Evolutionary conservation across 257 asterid species (phyloP).

Genomic region (Leonotis leonurus): DNA sequence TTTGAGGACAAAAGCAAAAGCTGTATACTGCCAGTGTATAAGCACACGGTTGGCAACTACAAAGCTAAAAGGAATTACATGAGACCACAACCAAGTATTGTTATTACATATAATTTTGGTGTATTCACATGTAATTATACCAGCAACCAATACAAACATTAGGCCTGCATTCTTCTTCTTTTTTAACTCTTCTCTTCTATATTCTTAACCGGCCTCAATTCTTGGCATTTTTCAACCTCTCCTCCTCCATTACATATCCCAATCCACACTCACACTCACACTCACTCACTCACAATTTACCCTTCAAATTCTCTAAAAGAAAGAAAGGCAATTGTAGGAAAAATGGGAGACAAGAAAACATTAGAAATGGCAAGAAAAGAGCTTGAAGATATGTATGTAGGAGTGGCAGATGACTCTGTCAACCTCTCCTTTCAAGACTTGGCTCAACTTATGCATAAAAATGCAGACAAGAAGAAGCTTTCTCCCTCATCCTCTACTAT

Average conservation of each 20-base stretch:
- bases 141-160: neutral
- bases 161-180: constrained; percentile 1
- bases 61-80: neutral
- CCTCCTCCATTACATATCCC: constrained; percentile 4
- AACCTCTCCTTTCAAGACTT: constrained; percentile 77
- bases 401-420: constrained; percentile 76
- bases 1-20: neutral
- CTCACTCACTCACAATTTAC: too few species aligned
- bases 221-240: neutral
- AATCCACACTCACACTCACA: neutral
- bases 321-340: neutral
- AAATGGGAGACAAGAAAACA: constrained; percentile 45
- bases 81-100: neutral
- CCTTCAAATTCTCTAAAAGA: neutral
- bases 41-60: neutral
- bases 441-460: constrained; percentile 44
- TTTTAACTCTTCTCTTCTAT: neutral
- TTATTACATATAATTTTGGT: neutral
- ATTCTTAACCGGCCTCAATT: constrained; percentile 20
- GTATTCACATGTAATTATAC: neutral
- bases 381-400: constrained; percentile 57
- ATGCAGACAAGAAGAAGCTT: constrained; percentile 19
- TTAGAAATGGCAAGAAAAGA: constrained; percentile 49
- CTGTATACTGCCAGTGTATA: neutral
- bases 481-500: neutral